phyloP scores from a whole-genome alignment of 176 grass and related monocot species.

The Luzula sylvatica region DNA sequence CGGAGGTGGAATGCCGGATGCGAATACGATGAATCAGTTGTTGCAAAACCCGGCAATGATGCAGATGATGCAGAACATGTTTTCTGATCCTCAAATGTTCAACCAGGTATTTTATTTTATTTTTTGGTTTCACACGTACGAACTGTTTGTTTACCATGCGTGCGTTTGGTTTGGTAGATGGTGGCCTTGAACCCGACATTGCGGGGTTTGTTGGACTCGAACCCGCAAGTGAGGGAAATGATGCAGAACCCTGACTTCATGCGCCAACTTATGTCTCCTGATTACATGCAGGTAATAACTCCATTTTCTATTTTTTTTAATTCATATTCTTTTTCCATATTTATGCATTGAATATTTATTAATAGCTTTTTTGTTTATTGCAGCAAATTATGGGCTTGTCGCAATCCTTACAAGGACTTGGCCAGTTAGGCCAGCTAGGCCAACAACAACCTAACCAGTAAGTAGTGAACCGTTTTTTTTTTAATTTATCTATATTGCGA shows the following conservation, averaged over 20 bases:
- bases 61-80: slow-evolving; percentile 89
- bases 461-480: slow-evolving; percentile 25
- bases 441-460: slow-evolving; percentile 54
- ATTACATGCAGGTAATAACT: slow-evolving; percentile 77
- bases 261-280: slow-evolving; percentile 83
- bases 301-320: background rate
- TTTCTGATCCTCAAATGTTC: slow-evolving; percentile 82
- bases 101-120: slow-evolving; percentile 57
- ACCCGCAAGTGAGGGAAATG: slow-evolving; percentile 79
- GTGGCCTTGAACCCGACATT: slow-evolving; percentile 66
- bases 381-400: slow-evolving; percentile 89
- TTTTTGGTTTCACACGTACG: background rate
- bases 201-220: slow-evolving; percentile 78
- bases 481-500: background rate
- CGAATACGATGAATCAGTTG: slow-evolving; percentile 49
- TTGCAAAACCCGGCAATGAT: slow-evolving; percentile 96
- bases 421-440: slow-evolving; percentile 64
- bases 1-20: slow-evolving; percentile 47
- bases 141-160: background rate
- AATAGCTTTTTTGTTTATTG: background rate
- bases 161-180: slow-evolving; percentile 36
- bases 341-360: background rate
- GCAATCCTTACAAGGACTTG: slow-evolving; percentile 42
- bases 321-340: background rate
- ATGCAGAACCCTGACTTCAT: slow-evolving; percentile 93